phyloP scores from a whole-genome alignment of 805 yeast species.

The Scheffersomyces ergatensis region DNA sequence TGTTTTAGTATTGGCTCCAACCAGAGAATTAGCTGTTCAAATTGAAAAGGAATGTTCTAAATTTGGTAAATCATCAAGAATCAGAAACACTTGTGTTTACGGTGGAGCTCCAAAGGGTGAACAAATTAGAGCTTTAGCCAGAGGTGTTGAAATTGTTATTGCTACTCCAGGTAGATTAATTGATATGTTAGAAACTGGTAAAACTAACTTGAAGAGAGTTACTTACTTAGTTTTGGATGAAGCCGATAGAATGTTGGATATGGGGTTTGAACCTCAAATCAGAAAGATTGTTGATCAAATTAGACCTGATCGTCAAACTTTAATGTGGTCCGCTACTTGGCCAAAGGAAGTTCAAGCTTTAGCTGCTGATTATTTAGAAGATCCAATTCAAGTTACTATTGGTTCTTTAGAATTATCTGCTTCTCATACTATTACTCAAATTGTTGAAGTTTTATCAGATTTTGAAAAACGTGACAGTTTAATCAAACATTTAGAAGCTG shows the following conservation, averaged over 20 bases:
- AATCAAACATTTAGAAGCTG: slow-evolving; percentile 76
- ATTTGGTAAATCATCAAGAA: slow-evolving; percentile 88
- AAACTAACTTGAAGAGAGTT: slow-evolving; percentile 93
- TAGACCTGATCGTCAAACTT: slow-evolving; percentile 98
- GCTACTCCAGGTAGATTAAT: slow-evolving; percentile 99
- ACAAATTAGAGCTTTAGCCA: slow-evolving; percentile 91
- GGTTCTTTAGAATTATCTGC: slow-evolving; percentile 97
- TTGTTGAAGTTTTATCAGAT: slow-evolving; percentile 86
- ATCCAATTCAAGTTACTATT: slow-evolving; percentile 93
- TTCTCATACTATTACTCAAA: slow-evolving; percentile 91
- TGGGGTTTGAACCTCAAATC: slow-evolving; percentile 99
- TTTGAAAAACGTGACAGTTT: slow-evolving; percentile 93
- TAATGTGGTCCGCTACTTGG: slow-evolving; percentile 99
- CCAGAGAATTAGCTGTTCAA: slow-evolving; percentile 98
- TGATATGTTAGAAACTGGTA: slow-evolving; percentile 93
- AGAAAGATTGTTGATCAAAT: slow-evolving; percentile 97
- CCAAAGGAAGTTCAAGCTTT: slow-evolving; percentile 95
- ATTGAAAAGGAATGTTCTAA: slow-evolving; percentile 95
- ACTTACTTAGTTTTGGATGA: slow-evolving; percentile 97
- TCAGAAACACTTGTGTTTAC: slow-evolving; percentile 95
- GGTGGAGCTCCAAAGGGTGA: slow-evolving; percentile 99
- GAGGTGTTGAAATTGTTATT: slow-evolving; percentile 94
- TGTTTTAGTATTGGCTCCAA: slow-evolving; percentile 93
- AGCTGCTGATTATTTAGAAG: slow-evolving; percentile 86
- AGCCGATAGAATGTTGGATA: slow-evolving; percentile 99